Evolutionary conservation across 179 eudicot genomes (phyloP), one percentile per base, ranked within the genome.

Genomic region (Corrigiola litoralis): DNA sequence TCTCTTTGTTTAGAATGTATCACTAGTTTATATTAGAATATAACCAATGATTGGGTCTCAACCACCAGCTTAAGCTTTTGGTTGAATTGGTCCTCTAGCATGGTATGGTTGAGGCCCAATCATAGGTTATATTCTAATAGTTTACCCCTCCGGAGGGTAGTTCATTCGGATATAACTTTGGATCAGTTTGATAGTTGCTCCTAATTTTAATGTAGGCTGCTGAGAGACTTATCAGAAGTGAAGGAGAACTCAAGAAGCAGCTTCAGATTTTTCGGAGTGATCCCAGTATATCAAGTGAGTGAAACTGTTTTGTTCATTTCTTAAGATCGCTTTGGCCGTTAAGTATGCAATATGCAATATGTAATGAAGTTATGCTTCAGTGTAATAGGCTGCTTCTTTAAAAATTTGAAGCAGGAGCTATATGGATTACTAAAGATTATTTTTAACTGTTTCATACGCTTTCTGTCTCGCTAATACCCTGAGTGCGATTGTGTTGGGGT

Each of bases 231-330:
- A 65, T 83, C 63, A 72, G 1, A 55, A 88, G 89, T 75, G 81
- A 80, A 31, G 96, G 97, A 70, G 80, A 81, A 66, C 97, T 94
- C 36, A 94, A 81, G 75, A 47, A 46, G 37, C 87, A 90, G 82
- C 86, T 88, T 73, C 81, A 84, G 67, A 75, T 70, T 59, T 94
- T 90, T 70, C 73, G 81, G 45, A 83, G 76, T 70, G 96, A 94
- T 72, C 99, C 91, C 64, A 65, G 71, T 65, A 75, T 94, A 80
- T 72, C 89, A 72, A 76, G 99, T 90, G 52, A 53, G 78, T 70
- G 3, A 37, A 63, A 36, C 51, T 61, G 48, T 32, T 32, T 31
- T 58, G 56, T 58, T 16, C 41, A 60, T 61, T 7, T 41, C 41
- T 72, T 54, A 23, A 46, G 24, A 29, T 24, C 36, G 32, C 42